A percentile compares a stretch with the other conserved stretches of the same genome.
Conservation (phyloP, 2,329 filamentous ascomycete genomes). For the Macroventuria anomochaeta region DNA sequence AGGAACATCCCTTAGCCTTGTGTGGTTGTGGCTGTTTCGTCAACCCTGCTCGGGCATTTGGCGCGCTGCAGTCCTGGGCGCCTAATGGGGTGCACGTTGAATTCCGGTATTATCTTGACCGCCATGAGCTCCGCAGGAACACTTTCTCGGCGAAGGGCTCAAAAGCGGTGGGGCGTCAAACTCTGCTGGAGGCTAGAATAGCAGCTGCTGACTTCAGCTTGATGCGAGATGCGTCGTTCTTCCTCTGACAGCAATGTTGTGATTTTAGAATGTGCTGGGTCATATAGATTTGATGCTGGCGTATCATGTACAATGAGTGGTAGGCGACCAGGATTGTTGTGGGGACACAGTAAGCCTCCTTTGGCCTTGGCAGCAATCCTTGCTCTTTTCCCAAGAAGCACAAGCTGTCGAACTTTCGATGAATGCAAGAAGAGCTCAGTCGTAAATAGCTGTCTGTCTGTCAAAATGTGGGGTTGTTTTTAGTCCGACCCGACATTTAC, state of each 20-base stretch:
- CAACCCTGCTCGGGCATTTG: neutral
- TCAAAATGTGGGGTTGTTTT: neutral
- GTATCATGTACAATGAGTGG: neutral
- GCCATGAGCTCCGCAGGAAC: neutral
- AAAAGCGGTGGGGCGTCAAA: neutral
- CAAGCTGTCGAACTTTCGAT: too few relatives aligned
- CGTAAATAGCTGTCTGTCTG: neutral
- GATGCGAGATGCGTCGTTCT: neutral
- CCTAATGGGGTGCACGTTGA: neutral
- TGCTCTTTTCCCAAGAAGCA: neutral
- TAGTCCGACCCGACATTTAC: too few relatives aligned
- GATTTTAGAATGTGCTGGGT: neutral
- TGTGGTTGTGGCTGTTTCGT: neutral
- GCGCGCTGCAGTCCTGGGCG: neutral
- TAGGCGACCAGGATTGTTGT: neutral
- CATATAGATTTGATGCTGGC: neutral
- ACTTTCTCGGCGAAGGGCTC: neutral
- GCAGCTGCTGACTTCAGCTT: neutral
- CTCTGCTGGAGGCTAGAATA: neutral
- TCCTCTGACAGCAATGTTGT: neutral
- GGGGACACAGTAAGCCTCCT: conserved; percentile 6
- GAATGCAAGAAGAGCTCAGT: neutral
- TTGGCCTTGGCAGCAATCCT: neutral
- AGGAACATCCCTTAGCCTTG: neutral
- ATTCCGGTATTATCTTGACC: neutral